Evolutionary conservation across 208 protist genomes (phyloP), one percentile per base, ranked within the genome.

Genomic region (Tritrichomonas musculus): DNA sequence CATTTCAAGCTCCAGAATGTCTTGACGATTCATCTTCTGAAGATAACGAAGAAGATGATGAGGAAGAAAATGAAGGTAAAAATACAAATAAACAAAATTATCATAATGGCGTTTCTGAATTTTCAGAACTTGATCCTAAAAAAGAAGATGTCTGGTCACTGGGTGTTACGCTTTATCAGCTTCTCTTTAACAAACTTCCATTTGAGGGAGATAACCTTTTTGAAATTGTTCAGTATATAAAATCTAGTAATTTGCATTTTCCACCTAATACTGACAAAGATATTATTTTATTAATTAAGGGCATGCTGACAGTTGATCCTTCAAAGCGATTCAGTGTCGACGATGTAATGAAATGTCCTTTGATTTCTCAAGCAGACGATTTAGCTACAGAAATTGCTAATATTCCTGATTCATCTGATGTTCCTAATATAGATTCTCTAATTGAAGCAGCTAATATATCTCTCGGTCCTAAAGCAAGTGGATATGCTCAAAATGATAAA

Each of bases 81-180:
- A n/a, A n/a, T n/a, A n/a, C n/a, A n/a, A n/a, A n/a, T n/a, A n/a
- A n/a, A n/a, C n/a, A n/a, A n/a, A n/a, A n/a, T n/a, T n/a, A n/a
- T n/a, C n/a, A n/a, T n/a, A n/a, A n/a, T 82, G 69, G 73, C 47
- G n/a, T n/a, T n/a, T n/a, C n/a, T n/a, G n/a, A n/a, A n/a, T n/a
- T n/a, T n/a, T n/a, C n/a, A n/a, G 27, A 69, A n/a, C 3, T 69
- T 33, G 64, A 60, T 57, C 77, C 77, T 39, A 5, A 25, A 20
- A 88, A 88, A 88, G 77, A 88, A 88, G 77, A 88, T 88, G 47
- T 88, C 33, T 88, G 77, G 77, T 88, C 77, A 39, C 77, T 88
- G 3, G 77, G 77, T 33, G 77, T 88, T 8, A 88, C 77, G 11
- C 47, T 88, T 53, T 88, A 53, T 57, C 77, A 88, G 47, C n/a